Evolutionary conservation across 495 filamentous ascomycete genomes (phyloP).

Genomic region (Lophiotrema nucula): DNA sequence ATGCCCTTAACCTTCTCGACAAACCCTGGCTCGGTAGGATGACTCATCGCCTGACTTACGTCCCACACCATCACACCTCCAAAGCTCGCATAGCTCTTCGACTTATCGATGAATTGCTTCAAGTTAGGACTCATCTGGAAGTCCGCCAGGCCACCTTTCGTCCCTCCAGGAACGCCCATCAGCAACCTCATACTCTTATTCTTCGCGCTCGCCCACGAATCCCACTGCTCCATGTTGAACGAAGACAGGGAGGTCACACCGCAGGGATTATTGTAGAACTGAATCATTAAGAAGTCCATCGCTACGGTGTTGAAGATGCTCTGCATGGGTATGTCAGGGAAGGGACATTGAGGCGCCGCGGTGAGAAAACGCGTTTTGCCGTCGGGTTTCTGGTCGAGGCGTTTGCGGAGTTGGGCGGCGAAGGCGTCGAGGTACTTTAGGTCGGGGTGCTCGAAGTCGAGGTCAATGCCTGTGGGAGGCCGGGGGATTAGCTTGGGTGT

Average conservation of each 20-base stretch:
- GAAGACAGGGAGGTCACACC: slow-evolving; percentile 37
- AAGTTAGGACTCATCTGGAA: slow-evolving; percentile 40
- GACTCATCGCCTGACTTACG: slow-evolving; percentile 25
- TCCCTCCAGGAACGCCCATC: not conserved
- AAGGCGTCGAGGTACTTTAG: slow-evolving; percentile 19
- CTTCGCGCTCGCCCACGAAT: not conserved
- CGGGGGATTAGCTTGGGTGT: no score
- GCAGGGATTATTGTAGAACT: slow-evolving; percentile 52
- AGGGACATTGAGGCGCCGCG: slow-evolving; percentile 30
- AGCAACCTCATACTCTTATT: not conserved
- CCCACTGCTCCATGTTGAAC: not conserved
- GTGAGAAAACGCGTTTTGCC: slow-evolving; percentile 12
- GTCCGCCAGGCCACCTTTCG: not conserved
- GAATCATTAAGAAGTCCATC: slow-evolving; percentile 21
- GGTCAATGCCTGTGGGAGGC: no score
- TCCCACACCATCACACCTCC: slow-evolving; percentile 35
- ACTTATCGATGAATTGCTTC: slow-evolving; percentile 16
- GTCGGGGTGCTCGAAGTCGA: slow-evolving; percentile 24
- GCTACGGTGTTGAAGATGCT: slow-evolving; percentile 17
- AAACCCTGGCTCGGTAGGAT: no score
- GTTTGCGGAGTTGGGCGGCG: slow-evolving; percentile 18
- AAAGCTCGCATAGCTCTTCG: slow-evolving; percentile 17
- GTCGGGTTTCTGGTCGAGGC: slow-evolving; percentile 7
- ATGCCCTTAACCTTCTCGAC: no score
- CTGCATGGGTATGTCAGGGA: slow-evolving; percentile 5